These are phyloP conservation scores for Globisporangium takayamanum DNA, from an alignment of 352 stramenopile species.

Conservation along the genomic window DNA sequence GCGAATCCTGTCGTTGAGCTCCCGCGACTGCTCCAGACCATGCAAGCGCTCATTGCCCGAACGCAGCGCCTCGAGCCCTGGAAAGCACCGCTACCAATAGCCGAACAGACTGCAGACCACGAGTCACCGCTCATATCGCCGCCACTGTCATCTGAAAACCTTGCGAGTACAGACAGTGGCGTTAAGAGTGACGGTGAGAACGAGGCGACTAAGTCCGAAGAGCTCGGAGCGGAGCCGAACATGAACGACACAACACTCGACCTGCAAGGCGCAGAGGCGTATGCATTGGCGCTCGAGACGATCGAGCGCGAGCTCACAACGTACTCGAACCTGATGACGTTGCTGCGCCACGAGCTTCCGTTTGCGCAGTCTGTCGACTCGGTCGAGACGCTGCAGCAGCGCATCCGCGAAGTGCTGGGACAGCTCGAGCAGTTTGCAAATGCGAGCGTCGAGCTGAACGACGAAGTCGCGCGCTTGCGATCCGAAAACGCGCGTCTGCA, in stretches of 20 bases:
- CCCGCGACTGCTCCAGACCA: slow-evolving; percentile 17
- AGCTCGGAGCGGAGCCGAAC: not conserved
- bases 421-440: slow-evolving; percentile 23
- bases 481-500: slow-evolving; percentile 10
- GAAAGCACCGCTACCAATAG: not conserved
- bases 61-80: slow-evolving; percentile 15
- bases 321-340: slow-evolving; percentile 21
- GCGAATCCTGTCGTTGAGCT: slow-evolving; percentile 27
- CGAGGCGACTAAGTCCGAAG: too few relatives aligned
- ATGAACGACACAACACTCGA: not conserved
- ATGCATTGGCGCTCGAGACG: slow-evolving; percentile 19
- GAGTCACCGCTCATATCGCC: too few relatives aligned
- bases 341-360: slow-evolving; percentile 25
- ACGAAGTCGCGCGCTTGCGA: slow-evolving; percentile 7
- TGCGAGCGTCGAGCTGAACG: slow-evolving; percentile 14
- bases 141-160: too few relatives aligned
- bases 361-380: slow-evolving; percentile 22
- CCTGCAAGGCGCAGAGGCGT: slow-evolving; percentile 6
- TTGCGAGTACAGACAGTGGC: too few relatives aligned
- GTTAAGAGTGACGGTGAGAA: too few relatives aligned
- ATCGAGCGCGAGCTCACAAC: slow-evolving; percentile 20
- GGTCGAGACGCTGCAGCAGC: slow-evolving; percentile 21
- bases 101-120: too few relatives aligned
- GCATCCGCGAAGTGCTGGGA: slow-evolving; percentile 17
- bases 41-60: slow-evolving; percentile 8